Base-by-base conservation (phyloP, 2,329 filamentous ascomycete species). In the Monosporascus sp. region DNA sequence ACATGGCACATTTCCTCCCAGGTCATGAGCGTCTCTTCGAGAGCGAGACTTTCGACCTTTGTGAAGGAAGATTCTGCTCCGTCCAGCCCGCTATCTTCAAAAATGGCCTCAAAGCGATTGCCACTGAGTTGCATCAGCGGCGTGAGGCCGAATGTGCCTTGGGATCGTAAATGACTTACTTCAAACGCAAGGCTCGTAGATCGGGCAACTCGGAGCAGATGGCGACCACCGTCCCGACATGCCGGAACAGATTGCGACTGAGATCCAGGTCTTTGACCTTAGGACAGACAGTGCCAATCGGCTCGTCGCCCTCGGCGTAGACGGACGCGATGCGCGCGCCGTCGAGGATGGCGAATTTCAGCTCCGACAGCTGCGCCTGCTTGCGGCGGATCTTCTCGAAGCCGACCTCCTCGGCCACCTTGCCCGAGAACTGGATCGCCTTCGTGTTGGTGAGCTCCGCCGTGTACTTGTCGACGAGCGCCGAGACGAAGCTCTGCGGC, bases 401-500 rank as follows among this genome's bases (percentile, higher is more conserved):
- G 31, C 94, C 94, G 37, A 97, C 84, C 72, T 97, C 93, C 72
- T 97, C 88, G 5, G 90, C 93, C 19, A 92, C 81, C 72, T 97
- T 97, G 38, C 71, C 89, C 73, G 77, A 96, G 78, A 78, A 87
- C 52, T 78, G 73, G 57, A 96, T 87, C 48, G 78, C 76, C 7
- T 72, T 68, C 14, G 72, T 65, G 27, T 68, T 63, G 8, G 68
- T 63, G 16, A 72, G 68, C 53, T 86, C 81, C 3, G 84, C 80
- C 3, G 87, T 89, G 68, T 99, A 99, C 74, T 97, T 99, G 62
- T 85, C 81, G 55, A 82, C 82, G 51, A 97, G 75, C 3, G 91
- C 94, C 63, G 88, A 80, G 19, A 96, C 74, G 69, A 97, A 96
- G 57, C 85, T 85, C 58, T 83, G 82, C 26, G 85, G 77, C 48